phyloP scores from a whole-genome alignment of 192 early-diverging fungal species.

The Entrophospora sp. region DNA sequence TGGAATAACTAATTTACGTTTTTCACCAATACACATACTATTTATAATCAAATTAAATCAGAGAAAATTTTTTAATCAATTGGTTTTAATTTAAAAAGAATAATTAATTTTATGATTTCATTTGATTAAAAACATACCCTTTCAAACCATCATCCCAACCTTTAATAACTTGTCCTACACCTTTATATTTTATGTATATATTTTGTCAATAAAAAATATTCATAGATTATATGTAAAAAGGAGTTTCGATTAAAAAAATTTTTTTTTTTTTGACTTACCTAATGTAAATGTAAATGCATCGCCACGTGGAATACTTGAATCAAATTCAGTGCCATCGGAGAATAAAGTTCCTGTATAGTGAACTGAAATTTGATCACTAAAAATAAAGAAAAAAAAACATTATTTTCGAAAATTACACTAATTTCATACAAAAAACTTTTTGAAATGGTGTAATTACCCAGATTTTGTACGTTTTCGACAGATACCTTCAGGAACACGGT shows the following conservation, averaged over 20 bases:
- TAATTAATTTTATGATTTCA: neutral
- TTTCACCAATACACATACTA: slow-evolving; percentile 76
- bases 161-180: slow-evolving; percentile 60
- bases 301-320: slow-evolving; percentile 56
- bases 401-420: neutral
- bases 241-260: neutral
- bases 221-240: neutral
- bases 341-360: slow-evolving; percentile 68
- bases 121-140: slow-evolving; percentile 23
- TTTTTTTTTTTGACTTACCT: slow-evolving; percentile 27
- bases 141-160: slow-evolving; percentile 73
- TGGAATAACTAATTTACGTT: slow-evolving; percentile 66
- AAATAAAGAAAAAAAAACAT: neutral
- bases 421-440: neutral
- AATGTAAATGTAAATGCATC: slow-evolving; percentile 65
- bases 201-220: neutral
- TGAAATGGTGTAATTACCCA: no score
- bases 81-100: neutral
- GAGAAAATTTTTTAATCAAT: neutral
- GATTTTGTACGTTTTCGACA: slow-evolving; percentile 3
- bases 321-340: slow-evolving; percentile 59
- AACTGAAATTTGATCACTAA: slow-evolving; percentile 59
- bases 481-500: slow-evolving; percentile 7
- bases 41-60: neutral
- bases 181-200: slow-evolving; percentile 9